Conservation (phyloP, 2,329 filamentous ascomycete genomes). For the Fusarium albosuccineum region DNA sequence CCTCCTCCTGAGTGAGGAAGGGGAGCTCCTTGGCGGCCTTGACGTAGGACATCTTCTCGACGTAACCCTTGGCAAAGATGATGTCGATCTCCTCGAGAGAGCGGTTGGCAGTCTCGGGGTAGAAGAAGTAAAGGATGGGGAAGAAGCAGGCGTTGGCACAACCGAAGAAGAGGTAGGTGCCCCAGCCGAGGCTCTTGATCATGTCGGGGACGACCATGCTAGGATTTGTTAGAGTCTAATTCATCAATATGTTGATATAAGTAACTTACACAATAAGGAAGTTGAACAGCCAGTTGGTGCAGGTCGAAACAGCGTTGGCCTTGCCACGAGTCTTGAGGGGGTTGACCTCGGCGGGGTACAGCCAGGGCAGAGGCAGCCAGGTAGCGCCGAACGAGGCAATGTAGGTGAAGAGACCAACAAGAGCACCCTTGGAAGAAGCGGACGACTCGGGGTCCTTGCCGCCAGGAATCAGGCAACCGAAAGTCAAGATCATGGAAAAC, state of each 20-base stretch:
- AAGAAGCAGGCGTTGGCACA: conserved; percentile 65
- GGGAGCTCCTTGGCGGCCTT: conserved; percentile 69
- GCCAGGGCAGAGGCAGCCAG: conserved; percentile 74
- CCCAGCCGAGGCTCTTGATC: conserved; percentile 69
- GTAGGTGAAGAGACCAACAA: conserved; percentile 76
- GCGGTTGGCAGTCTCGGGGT: conserved; percentile 56
- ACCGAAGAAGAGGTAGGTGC: conserved; percentile 64
- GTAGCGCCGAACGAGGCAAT: conserved; percentile 77
- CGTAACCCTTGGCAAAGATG: conserved; percentile 70
- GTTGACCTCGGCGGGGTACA: conserved; percentile 68
- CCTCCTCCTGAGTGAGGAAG: conserved; percentile 62
- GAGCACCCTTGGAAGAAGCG: conserved; percentile 74
- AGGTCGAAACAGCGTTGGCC: conserved; percentile 68
- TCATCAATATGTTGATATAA: fast-evolving
- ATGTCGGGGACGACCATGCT: conserved; percentile 73
- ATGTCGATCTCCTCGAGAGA: conserved; percentile 69
- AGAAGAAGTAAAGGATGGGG: conserved; percentile 63
- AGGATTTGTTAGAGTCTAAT: background rate
- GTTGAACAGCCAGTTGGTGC: conserved; percentile 68
- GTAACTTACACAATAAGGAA: conserved; percentile 60
- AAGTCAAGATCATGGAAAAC: conserved; percentile 70
- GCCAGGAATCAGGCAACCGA: conserved; percentile 75
- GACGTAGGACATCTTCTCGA: conserved; percentile 72
- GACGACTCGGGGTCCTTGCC: conserved; percentile 52
- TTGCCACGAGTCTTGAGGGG: conserved; percentile 61